Evolutionary conservation across 805 yeast genomes (phyloP).

Genomic region (Suhomyces tanzawaensis): DNA sequence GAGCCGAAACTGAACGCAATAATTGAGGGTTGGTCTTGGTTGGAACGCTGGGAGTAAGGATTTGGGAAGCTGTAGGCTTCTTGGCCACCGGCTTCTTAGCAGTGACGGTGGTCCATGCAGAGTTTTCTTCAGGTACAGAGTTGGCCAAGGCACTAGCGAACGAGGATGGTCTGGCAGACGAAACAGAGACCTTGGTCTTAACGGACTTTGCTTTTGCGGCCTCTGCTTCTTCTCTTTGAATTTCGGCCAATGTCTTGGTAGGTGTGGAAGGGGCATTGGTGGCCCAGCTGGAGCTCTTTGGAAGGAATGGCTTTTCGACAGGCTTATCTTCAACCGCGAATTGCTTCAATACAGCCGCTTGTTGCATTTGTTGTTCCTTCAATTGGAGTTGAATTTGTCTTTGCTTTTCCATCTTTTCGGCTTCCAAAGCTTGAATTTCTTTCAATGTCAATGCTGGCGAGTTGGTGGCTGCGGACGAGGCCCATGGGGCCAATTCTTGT

Average conservation of each 20-base stretch:
- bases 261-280: constrained; percentile 18
- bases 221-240: constrained; percentile 57
- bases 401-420: constrained; percentile 39
- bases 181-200: constrained; percentile 11
- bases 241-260: constrained; percentile 57
- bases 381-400: constrained; percentile 37
- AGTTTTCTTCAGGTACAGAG: constrained; percentile 24
- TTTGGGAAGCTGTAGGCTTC: constrained; percentile 17
- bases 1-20: constrained; percentile 37
- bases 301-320: constrained; percentile 29
- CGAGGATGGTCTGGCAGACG: constrained; percentile 15
- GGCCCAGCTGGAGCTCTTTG: constrained; percentile 47
- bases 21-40: constrained; percentile 32
- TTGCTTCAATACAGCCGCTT: constrained; percentile 18
- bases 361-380: constrained; percentile 21
- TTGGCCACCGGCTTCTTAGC: constrained; percentile 29
- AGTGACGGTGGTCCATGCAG: constrained; percentile 49
- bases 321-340: constrained; percentile 23
- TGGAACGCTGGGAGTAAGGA: constrained; percentile 18
- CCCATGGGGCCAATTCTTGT: constrained; percentile 53
- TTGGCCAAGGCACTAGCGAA: constrained; percentile 35
- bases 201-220: constrained; percentile 32
- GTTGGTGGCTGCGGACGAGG: constrained; percentile 25
- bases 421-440: constrained; percentile 52
- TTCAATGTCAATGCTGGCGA: constrained; percentile 45